Evolutionary conservation across 441 rosid species (phyloP), one percentile per base, ranked within the genome.

Genomic region (Gossypium schwendimanii): DNA sequence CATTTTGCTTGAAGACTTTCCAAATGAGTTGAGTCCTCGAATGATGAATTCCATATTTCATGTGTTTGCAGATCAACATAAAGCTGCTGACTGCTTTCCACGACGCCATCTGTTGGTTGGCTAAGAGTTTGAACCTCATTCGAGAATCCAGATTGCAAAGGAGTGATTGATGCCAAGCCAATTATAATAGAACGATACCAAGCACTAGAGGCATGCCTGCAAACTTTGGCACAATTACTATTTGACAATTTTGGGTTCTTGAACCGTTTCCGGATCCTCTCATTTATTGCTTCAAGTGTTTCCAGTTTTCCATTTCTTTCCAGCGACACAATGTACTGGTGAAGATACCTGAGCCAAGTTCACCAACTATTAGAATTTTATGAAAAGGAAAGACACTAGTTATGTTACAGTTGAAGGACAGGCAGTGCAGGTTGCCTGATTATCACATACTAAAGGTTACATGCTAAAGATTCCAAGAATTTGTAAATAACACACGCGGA

Each of bases 171-270:
- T 64, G 98, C 97, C 84, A 96, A 84, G 77, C 85, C 81, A 76
- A 85, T 76, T 60, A 93, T 85, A 55, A 93, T 91, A 74, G 88
- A 86, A 78, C 97, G 87, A 73, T 95, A 88, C 99, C 98, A 96
- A 69, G 99, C 92, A 75, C 89, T 76, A 62, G 99, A 93, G 74
- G 97, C 97, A 85, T 90, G 97, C 79, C 86, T 86, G 80, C 97
- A 90, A 77, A 96, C 98, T 81, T 87, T 90, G 20, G 91, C 94
- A 53, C 97, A 89, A 59, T 85, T 85, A 76, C 87, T 82, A 81
- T 85, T 90, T 39, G 94, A 91, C 81, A 93, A 75, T 85, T 93
- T 93, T 3, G 96, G 97, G 81, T 87, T 96, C 87, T 93, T 96
- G 70, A 93, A 93, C 76, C 98, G 97, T 81, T 91, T 96, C 70